A percentile compares a stretch with the other conserved stretches of the same genome.
Conservation (phyloP, 164 flowering plant species). For the Amborella trichopoda region DNA sequence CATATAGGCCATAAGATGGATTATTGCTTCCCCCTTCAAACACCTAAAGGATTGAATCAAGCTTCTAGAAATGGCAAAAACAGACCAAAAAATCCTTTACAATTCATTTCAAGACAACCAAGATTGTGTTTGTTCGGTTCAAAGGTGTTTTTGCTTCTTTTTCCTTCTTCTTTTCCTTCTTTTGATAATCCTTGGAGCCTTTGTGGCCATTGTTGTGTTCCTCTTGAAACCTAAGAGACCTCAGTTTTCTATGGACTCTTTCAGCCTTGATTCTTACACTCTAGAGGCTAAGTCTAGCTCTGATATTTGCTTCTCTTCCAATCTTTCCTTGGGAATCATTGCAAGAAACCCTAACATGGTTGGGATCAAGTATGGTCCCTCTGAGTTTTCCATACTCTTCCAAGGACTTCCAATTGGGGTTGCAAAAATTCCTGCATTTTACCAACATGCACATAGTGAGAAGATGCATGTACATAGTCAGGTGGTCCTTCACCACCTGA, state of each 20-base stretch:
- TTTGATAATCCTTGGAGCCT: constrained; percentile 7
- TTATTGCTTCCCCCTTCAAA: too few relatives aligned
- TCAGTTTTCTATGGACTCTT: constrained; percentile 19
- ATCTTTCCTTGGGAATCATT: constrained; percentile 16
- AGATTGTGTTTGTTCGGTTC: constrained; percentile 12
- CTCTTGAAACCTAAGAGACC: constrained; percentile 35
- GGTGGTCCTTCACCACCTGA: constrained; percentile 17
- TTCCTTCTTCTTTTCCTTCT: constrained; percentile 12
- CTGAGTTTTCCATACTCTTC: constrained; percentile 16
- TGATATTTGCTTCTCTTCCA: constrained; percentile 20
- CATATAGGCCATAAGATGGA: too few relatives aligned
- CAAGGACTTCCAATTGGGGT: constrained; percentile 24
- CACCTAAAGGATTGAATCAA: too few relatives aligned
- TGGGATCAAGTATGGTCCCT: constrained; percentile 21
- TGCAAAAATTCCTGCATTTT: constrained; percentile 24
- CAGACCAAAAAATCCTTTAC: neutral
- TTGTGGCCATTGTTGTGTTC: constrained; percentile 16
- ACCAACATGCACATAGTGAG: constrained; percentile 35
- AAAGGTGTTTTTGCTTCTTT: constrained; percentile 20
- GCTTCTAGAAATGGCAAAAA: neutral
- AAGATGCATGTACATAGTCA: constrained; percentile 20
- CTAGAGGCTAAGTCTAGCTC: constrained; percentile 12
- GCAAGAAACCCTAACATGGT: constrained; percentile 39
- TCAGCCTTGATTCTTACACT: constrained; percentile 20
- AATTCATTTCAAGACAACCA: constrained; percentile 1